Evolutionary conservation across 164 flowering plant species (phyloP).

Genomic region (Kingdonia uniflora): DNA sequence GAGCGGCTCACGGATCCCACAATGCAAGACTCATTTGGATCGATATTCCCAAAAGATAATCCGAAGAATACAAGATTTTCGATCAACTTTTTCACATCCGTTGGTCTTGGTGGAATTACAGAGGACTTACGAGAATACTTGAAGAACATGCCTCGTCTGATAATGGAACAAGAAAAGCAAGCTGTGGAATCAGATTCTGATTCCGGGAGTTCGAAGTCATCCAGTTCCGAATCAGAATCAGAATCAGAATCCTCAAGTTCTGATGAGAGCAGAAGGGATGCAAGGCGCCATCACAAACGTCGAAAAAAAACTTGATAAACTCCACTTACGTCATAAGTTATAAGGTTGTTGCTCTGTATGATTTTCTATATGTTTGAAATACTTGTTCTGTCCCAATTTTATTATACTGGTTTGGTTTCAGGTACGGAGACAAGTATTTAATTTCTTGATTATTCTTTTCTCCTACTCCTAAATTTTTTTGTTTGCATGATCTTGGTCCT

Average conservation of each 20-base stretch:
- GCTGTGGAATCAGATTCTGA: conserved; percentile 40
- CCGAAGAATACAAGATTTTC: conserved; percentile 84
- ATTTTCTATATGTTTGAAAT: no score
- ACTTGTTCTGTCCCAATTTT: no score
- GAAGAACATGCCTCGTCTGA: conserved; percentile 84
- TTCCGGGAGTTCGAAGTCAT: conserved; percentile 30
- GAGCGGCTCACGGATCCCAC: conserved; percentile 68
- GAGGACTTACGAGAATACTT: conserved; percentile 77
- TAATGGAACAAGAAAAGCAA: conserved; percentile 76
- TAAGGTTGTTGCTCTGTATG: no score
- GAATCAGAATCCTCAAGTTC: conserved; percentile 27
- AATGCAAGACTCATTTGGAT: conserved; percentile 74
- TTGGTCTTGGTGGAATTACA: conserved; percentile 88
- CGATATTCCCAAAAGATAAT: conserved; percentile 83
- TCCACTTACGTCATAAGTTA: no score
- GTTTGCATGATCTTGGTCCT: no score
- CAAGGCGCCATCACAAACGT: conserved; percentile 22
- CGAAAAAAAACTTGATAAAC: no score
- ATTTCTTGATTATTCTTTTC: no score
- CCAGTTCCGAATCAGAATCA: conserved; percentile 28
- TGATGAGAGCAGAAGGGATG: conserved; percentile 24
- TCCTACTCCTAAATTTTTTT: no score
- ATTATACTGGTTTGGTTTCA: no score
- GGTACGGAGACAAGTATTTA: no score
- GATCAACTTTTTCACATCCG: conserved; percentile 88